Evolutionary conservation across 2,329 filamentous ascomycete species (phyloP), one percentile per base, ranked within the genome.

Genomic region (Aureobasidium namibiae): DNA sequence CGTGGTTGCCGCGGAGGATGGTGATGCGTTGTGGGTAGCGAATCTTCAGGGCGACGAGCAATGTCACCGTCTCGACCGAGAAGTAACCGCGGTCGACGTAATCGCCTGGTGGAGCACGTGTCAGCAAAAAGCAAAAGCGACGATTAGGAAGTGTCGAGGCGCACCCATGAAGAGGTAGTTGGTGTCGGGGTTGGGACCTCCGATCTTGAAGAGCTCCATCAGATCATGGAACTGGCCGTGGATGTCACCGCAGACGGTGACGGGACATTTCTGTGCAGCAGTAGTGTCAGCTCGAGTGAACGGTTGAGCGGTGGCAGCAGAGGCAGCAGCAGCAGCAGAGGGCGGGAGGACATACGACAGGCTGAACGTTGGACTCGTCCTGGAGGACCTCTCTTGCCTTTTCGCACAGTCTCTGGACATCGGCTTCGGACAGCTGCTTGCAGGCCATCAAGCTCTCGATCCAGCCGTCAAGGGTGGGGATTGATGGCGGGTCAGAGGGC

Each of bases 191-290:
- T 96, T 96, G 62, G 92, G 91, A 58, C 94, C 94, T 67, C 94
- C 94, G 74, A 99, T 97, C 79, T 95, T 95, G 83, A 99, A 99
- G 57, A 99, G 85, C 78, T 99, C 94, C 91, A 99, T 97, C 75
- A 99, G 78, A 72, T 99, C 94, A 76, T 97, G 92, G 75, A 97
- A 97, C 77, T 99, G 94, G 66, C 94, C 94, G 76, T 99, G 94
- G 73, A 99, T 99, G 77, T 99, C 94, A 74, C 94, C 94, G 75
- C 94, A 97, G 63, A 99, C 94, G 60, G 94, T 99, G 66, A 97
- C 94, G 45, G 94, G 94, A 74, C 92, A 97, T 92, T 96, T 96
- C 74, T 76, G 61, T 24, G 56, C 24, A 33, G 34, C 41, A 39
- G 39, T 10, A 57, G 42, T 45, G 53, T 57, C 38, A 57, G 54